Percentiles rank a stretch among this genome's conserved stretches.
Evolutionary conservation across 2,329 filamentous ascomycete species (phyloP).

Genomic region (Aureobasidium sp.): DNA sequence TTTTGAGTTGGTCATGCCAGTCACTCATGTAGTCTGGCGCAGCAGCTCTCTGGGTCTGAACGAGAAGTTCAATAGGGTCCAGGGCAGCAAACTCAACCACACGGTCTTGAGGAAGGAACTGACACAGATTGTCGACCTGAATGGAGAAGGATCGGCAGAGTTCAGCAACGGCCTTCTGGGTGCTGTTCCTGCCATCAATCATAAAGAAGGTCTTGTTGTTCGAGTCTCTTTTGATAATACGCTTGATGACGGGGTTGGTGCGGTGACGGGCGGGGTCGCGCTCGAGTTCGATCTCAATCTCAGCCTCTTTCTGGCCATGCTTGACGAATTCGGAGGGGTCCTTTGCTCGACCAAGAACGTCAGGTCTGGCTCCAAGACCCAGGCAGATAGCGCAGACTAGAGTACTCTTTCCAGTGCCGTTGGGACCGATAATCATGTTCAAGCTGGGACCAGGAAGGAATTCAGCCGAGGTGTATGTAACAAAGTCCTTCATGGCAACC

Average conservation of each 20-base stretch:
- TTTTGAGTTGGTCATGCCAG: conserved; percentile 69
- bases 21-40: conserved; percentile 71
- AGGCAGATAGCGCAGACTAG: conserved; percentile 94
- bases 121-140: conserved; percentile 94
- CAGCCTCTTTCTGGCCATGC: conserved; percentile 67
- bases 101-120: conserved; percentile 92
- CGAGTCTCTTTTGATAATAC: conserved; percentile 72
- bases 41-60: conserved; percentile 80
- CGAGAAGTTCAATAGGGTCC: conserved; percentile 70
- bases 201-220: conserved; percentile 59
- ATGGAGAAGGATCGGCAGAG: conserved; percentile 70
- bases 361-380: conserved; percentile 75
- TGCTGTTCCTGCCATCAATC: conserved; percentile 58
- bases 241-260: conserved; percentile 63
- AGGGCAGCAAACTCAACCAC: conserved; percentile 89
- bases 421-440: conserved; percentile 99
- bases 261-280: conserved; percentile 46
- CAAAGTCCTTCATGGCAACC: conserved; percentile 79
- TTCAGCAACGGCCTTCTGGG: conserved; percentile 55
- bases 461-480: conserved; percentile 88
- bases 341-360: conserved; percentile 77
- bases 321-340: conserved; percentile 88
- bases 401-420: conserved; percentile 95
- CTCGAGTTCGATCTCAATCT: conserved; percentile 85
- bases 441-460: conserved; percentile 85